Evolutionary conservation across 2,329 filamentous ascomycete genomes (phyloP), one percentile per base, ranked within the genome.

Genomic region (Aspergillus fructus): DNA sequence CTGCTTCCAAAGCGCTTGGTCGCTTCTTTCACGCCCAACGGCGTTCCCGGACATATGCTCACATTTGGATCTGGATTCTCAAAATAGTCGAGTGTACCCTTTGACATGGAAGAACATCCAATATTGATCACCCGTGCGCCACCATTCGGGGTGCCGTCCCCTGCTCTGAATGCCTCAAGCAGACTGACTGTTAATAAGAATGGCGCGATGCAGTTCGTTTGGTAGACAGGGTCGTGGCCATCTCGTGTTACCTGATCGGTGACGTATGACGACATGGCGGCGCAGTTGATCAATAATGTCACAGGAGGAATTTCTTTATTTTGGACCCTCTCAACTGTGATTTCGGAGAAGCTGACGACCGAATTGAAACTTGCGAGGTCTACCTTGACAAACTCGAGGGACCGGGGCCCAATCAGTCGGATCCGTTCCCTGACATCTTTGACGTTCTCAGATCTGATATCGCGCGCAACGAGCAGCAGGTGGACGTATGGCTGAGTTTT

Each of bases 91-190:
- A 74, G 54, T 33, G 59, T 61, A 3, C 72, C 72, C 50, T 64
- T 63, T 6, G 68, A 68, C 48, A 68, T 66, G 12, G 70, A 57
- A 19, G 72, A 68, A 55, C 71, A 73, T 37, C 72, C 72, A 47
- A 74, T 65, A 53, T 73, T 71, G 60, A 74, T 72, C 37, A 74
- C 70, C 56, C 68, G 66, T 5, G 71, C 68, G n/a, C 68, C 68
- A 12, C 65, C 65, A 48, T 67, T 66, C n/a, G 64, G 56, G 17
- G 62, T 66, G 45, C 69, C 68, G 56, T 70, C 67, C 23, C 70
- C 70, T 11, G 68, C 70, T 15, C 70, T 69, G 62, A 74, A 74
- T 2, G 67, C 70, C 60, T 74, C 72, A 11, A 74, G 66, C 45
- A 74, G 43, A 49, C 67, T 68, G 45, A 74, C 64, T 5, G 72